These are phyloP conservation scores for Ganoderma lingzhi DNA, from an alignment of 1,284 basidiomycete species.

Conservation along the genomic window DNA sequence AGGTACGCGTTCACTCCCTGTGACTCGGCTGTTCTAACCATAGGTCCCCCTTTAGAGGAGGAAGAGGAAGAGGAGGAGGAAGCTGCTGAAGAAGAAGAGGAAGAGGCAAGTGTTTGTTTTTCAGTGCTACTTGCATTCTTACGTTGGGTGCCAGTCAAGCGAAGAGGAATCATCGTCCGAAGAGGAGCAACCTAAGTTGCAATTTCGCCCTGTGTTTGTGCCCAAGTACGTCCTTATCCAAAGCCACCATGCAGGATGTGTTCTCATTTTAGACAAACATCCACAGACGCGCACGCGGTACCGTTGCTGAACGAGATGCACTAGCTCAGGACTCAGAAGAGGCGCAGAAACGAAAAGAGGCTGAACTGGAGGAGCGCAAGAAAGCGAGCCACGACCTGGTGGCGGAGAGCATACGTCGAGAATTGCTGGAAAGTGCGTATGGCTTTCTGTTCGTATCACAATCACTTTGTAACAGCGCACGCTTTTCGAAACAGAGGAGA, in stretches of 20 bases:
- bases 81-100: slow-evolving; percentile 54
- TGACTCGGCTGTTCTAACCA: not conserved
- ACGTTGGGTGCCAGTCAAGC: slow-evolving; percentile 60
- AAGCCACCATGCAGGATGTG: slow-evolving; percentile 4
- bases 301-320: slow-evolving; percentile 70
- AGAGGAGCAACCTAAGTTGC: slow-evolving; percentile 63
- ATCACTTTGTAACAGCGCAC: not conserved
- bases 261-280: not conserved
- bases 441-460: not conserved
- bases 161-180: slow-evolving; percentile 82
- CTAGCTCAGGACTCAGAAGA: slow-evolving; percentile 77
- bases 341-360: slow-evolving; percentile 64
- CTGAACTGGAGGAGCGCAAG: slow-evolving; percentile 76
- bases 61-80: slow-evolving; percentile 51
- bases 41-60: slow-evolving; percentile 22
- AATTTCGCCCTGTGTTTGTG: slow-evolving; percentile 90
- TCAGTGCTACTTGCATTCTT: not conserved
- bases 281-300: slow-evolving; percentile 74
- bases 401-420: slow-evolving; percentile 85
- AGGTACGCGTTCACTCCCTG: slow-evolving; percentile 41
- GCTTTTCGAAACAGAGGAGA: slow-evolving; percentile 71
- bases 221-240: slow-evolving; percentile 73
- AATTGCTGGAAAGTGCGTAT: slow-evolving; percentile 81
- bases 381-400: slow-evolving; percentile 88
- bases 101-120: slow-evolving; percentile 49